Percentiles rank a stretch among this genome's conserved stretches.
phyloP scores from a whole-genome alignment of 2,329 filamentous ascomycete species.

The Plectosphaerella sp. region DNA sequence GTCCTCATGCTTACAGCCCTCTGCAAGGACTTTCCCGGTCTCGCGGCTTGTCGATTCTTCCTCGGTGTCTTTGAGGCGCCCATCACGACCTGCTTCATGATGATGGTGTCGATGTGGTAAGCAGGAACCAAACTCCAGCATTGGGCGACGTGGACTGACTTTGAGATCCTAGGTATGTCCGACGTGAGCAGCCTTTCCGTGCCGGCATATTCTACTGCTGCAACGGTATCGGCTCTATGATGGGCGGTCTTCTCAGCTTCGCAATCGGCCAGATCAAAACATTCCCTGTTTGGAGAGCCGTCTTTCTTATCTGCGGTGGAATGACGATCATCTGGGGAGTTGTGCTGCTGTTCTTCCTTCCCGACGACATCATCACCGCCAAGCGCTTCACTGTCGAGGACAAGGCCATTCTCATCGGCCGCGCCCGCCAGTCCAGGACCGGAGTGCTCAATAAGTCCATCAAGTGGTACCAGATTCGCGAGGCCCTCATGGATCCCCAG shows the following conservation, averaged over 20 bases:
- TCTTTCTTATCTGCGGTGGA: slow-evolving; percentile 55
- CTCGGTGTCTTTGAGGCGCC: slow-evolving; percentile 42
- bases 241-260: slow-evolving; percentile 55
- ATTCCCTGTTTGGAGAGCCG: slow-evolving; percentile 49
- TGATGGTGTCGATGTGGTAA: slow-evolving; percentile 44
- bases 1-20: slow-evolving; percentile 38
- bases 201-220: slow-evolving; percentile 29
- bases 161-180: slow-evolving; percentile 28
- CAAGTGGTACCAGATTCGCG: slow-evolving; percentile 41
- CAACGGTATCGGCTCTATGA: slow-evolving; percentile 57
- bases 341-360: slow-evolving; percentile 51
- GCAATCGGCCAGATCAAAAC: slow-evolving; percentile 54
- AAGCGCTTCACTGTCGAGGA: slow-evolving; percentile 56
- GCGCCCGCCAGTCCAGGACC: slow-evolving; percentile 44
- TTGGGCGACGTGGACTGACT: background rate
- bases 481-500: slow-evolving; percentile 48
- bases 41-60: slow-evolving; percentile 38
- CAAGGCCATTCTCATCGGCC: slow-evolving; percentile 46
- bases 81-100: slow-evolving; percentile 44
- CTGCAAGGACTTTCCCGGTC: slow-evolving; percentile 32
- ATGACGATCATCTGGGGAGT: slow-evolving; percentile 53
- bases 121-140: background rate
- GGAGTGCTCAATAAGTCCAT: slow-evolving; percentile 43
- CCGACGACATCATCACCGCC: slow-evolving; percentile 58
- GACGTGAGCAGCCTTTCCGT: slow-evolving; percentile 39